Evolutionary conservation across 768 basidiomycete species (phyloP).

Genomic region (Amanita rimosa): DNA sequence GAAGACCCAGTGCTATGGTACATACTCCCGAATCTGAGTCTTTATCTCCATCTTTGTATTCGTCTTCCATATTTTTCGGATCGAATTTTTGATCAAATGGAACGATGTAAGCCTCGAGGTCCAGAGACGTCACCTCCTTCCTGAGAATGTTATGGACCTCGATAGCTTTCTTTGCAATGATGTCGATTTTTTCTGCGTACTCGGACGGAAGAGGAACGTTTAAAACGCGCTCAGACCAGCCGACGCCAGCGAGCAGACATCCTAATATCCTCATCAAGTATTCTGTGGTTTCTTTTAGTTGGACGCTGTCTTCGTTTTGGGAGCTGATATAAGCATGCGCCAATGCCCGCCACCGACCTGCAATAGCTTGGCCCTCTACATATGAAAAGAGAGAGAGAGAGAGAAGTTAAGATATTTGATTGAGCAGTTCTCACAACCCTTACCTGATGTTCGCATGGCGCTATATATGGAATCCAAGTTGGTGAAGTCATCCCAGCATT

Average conservation of each 20-base stretch:
- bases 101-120: constrained; percentile 40
- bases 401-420: not conserved
- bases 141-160: constrained; percentile 45
- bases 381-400: not conserved
- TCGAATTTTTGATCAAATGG: constrained; percentile 30
- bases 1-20: constrained; percentile 46
- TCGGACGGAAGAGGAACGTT: not conserved
- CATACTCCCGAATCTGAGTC: constrained; percentile 29
- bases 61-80: constrained; percentile 31
- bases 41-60: constrained; percentile 12
- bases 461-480: constrained; percentile 25
- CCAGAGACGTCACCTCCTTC: constrained; percentile 44
- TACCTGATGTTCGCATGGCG: constrained; percentile 31
- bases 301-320: not conserved
- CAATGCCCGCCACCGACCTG: constrained; percentile 46
- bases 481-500: not conserved
- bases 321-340: constrained; percentile 26
- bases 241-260: not conserved
- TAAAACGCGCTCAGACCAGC: not conserved
- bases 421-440: constrained; percentile 1
- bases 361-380: constrained; percentile 34
- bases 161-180: not conserved
- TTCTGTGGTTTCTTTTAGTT: not conserved
- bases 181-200: not conserved
- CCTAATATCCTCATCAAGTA: not conserved